These are phyloP conservation scores for Clarkia xantiana DNA, from an alignment of 345 rosid species.

Conservation along the genomic window DNA sequence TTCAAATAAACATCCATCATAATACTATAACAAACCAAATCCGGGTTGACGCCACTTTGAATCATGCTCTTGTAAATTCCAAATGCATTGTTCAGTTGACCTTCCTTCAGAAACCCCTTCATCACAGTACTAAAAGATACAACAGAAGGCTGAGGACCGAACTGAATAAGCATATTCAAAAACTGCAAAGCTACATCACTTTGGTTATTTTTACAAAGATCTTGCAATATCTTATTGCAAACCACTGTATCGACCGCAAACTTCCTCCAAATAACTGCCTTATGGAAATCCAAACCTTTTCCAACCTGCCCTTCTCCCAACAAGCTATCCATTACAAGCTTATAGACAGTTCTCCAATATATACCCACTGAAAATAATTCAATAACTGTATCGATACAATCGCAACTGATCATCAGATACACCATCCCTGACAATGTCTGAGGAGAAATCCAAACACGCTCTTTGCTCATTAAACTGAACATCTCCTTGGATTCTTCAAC, in stretches of 20 bases:
- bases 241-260: conserved; percentile 20
- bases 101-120: conserved; percentile 27
- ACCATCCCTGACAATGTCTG: conserved; percentile 15
- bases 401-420: conserved; percentile 17
- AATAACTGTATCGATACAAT: conserved; percentile 14
- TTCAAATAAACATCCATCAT: conserved; percentile 34
- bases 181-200: conserved; percentile 16
- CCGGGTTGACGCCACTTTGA: conserved; percentile 21
- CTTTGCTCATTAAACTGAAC: conserved; percentile 13
- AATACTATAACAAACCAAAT: conserved; percentile 26
- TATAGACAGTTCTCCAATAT: conserved; percentile 17
- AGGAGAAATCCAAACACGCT: conserved; percentile 9
- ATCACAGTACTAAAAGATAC: conserved; percentile 34
- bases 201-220: conserved; percentile 16
- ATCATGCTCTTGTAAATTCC: conserved; percentile 18
- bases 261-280: conserved; percentile 14
- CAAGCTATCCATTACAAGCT: conserved; percentile 24
- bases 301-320: conserved; percentile 20
- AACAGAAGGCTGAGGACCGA: conserved; percentile 35
- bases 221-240: conserved; percentile 31
- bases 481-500: conserved; percentile 14
- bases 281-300: conserved; percentile 25
- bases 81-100: conserved; percentile 27
- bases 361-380: conserved; percentile 15
- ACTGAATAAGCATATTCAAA: conserved; percentile 17